Evolutionary conservation across 2,329 filamentous ascomycete species (phyloP).

Genomic region (Aspergillus vadensis): DNA sequence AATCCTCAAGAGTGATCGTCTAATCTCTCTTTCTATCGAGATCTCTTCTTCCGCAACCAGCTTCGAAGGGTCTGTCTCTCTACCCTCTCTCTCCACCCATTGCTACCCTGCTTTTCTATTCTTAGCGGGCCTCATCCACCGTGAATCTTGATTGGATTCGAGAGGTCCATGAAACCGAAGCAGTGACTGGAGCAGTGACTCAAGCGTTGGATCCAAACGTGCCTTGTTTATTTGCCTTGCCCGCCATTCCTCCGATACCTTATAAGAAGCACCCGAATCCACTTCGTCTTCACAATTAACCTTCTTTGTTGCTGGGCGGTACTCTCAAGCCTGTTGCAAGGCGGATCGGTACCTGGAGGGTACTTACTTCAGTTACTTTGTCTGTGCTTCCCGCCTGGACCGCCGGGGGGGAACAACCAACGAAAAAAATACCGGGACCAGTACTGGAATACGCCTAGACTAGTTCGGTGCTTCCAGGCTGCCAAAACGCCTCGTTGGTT

Average conservation of each 20-base stretch:
- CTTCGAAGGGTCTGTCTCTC: background rate
- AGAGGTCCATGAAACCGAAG: constrained; percentile 5
- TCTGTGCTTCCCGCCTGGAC: background rate
- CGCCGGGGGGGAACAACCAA: background rate
- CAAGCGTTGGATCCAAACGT: background rate
- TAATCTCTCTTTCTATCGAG: background rate
- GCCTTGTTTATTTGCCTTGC: background rate
- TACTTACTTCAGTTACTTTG: background rate
- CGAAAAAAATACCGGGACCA: too few relatives aligned
- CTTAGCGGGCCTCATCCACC: constrained; percentile 5
- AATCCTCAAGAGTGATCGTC: background rate
- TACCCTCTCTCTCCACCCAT: background rate
- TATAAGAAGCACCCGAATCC: background rate
- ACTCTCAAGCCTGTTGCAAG: background rate
- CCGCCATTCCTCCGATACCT: background rate
- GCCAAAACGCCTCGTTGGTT: constrained; percentile 6
- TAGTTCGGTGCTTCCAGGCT: background rate
- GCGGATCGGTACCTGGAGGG: background rate
- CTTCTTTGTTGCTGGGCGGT: background rate
- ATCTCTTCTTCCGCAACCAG: constrained; percentile 10
- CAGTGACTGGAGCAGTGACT: background rate
- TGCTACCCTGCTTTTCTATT: constrained; percentile 10
- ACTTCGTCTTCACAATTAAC: background rate
- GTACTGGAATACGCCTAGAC: background rate
- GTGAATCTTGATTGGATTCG: background rate